Evolutionary conservation across 2,329 filamentous ascomycete genomes (phyloP), one percentile per base, ranked within the genome.

Genomic region (Zelopaecilomyces penicillatus): DNA sequence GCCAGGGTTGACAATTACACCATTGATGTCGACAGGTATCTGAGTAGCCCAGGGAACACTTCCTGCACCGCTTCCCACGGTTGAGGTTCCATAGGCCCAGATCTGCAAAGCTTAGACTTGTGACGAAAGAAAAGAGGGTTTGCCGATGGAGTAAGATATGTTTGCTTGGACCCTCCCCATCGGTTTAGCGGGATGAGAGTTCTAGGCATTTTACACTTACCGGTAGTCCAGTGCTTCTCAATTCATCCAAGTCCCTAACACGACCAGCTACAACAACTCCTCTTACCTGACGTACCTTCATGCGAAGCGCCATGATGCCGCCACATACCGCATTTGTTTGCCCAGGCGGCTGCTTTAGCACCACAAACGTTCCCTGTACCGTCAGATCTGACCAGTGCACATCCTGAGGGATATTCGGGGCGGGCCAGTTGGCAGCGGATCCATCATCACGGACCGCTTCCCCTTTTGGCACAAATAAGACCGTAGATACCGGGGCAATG

Each of bases 291-390:
- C 82, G 69, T 10, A 73, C 60, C 54, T 80, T 78, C 74, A 88
- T 84, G 19, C 85, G 71, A 30, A 76, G 67, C 5, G 82, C 85
- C 75, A 88, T 85, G 51, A 89, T 86, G 12, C 85, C 85, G n/a
- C 85, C 85, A 5, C 86, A 73, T 6, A 86, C 74, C 5, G 85
- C 85, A 62, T 85, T 87, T 42, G 71, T 73, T 58, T 87, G 83
- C 1, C 69, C 72, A 0, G 67, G 56, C 0, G 83, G 82, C 55
- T 88, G 83, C 49, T 78, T 75, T 47, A 88, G 72, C 4, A 89
- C 66, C 4, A 82, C 76, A 43, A 88, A 71, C 1, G 79, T 83
- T 6, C 71, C 74, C 0, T 73, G 65, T 28, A 75, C 63, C 1
- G 78, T 74, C 36, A 78, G 65, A 61, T 90, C 85, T 33, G 81